Base-by-base conservation (phyloP, 2,329 filamentous ascomycete genomes). In the Aureobasidium sp. region DNA sequence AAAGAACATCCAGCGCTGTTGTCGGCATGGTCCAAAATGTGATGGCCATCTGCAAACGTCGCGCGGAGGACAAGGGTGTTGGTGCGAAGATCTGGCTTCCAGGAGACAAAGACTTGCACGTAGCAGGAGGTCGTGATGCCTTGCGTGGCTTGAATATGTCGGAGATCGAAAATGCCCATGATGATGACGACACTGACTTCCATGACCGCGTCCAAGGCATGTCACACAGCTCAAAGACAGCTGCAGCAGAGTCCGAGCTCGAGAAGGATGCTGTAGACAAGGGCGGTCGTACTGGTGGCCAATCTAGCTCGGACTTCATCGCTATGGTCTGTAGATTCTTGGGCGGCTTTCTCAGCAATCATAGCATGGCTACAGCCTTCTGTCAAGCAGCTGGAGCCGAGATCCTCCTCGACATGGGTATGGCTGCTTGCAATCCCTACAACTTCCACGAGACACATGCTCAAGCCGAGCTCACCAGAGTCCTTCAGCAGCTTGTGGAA, bases 21-120 rank as follows among this genome's bases (percentile, higher is more conserved):
- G 79, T 94, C 55, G 84, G 90, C 58, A 95, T 97, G 88, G 81
- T 95, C 56, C 84, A 84, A 29, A 82, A 89, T 50, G 85, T 98
- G 30, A 81, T 83, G 35, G 78, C 86, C 58, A 73, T 96, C 21
- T 89, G 86, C 59, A 80, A 81, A 47, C 75, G 77, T 37, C 86
- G 88, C 65, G 84, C 88, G 2, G 78, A 77, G 62, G 76, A 79
- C 35, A 75, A 80, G 50, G 84, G 84, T 24, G 84, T 86, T 71
- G 93, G 93, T 45, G 82, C 86, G 0, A 94, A 90, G 63, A 75
- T 98, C 16, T 84, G 86, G 73, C 73, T 81, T 16, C 74, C 79
- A 39, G 77, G 79, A 57, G 67, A 76, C 2, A 70, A 79, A 39
- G 83, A 81, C 22, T 70, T 79, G 4, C 68, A 80, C 6, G 74